Percentiles rank a stretch among this genome's conserved stretches.
These are phyloP conservation scores for Bonia amplexicaulis DNA, from an alignment of 176 grass and related monocot genomes.

Conservation along the genomic window DNA sequence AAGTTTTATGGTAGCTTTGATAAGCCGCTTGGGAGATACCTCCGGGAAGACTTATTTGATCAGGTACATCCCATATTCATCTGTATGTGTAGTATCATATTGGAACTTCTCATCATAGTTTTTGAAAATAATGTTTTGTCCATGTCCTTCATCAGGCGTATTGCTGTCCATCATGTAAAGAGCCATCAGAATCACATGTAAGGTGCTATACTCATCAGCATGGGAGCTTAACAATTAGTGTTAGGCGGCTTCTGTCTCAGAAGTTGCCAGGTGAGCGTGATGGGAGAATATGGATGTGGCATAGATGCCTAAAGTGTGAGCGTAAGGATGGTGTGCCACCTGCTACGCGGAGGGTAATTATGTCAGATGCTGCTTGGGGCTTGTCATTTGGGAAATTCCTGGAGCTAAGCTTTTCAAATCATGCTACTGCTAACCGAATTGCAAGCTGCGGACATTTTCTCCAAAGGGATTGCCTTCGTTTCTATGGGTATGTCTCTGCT, in stretches of 20 bases:
- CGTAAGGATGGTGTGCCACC: constrained; percentile 74
- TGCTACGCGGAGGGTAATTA: constrained; percentile 63
- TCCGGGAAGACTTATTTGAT: constrained; percentile 82
- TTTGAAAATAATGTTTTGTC: background rate
- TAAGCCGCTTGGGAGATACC: constrained; percentile 94
- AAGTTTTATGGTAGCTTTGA: constrained; percentile 96
- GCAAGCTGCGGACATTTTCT: constrained; percentile 93
- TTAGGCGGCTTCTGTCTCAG: constrained; percentile 50
- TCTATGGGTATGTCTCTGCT: constrained; percentile 64
- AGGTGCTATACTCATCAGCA: constrained; percentile 87
- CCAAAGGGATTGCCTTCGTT: constrained; percentile 90
- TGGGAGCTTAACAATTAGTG: constrained; percentile 78
- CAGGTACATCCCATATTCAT: constrained; percentile 45
- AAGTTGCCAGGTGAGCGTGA: constrained; percentile 77
- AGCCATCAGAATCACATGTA: constrained; percentile 69
- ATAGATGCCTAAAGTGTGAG: constrained; percentile 86
- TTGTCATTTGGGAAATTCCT: constrained; percentile 96
- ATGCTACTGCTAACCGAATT: constrained; percentile 80
- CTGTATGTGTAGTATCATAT: background rate
- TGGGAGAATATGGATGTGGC: constrained; percentile 99
- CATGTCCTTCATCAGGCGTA: constrained; percentile 43
- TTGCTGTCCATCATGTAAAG: constrained; percentile 71
- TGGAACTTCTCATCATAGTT: constrained; percentile 3
- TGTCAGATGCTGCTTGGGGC: constrained; percentile 94
- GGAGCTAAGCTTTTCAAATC: constrained; percentile 94